A percentile compares a stretch with the other conserved stretches of the same genome.
These are phyloP conservation scores for Neurospora sp. DNA, from an alignment of 495 filamentous ascomycete genomes.

Conservation along the genomic window DNA sequence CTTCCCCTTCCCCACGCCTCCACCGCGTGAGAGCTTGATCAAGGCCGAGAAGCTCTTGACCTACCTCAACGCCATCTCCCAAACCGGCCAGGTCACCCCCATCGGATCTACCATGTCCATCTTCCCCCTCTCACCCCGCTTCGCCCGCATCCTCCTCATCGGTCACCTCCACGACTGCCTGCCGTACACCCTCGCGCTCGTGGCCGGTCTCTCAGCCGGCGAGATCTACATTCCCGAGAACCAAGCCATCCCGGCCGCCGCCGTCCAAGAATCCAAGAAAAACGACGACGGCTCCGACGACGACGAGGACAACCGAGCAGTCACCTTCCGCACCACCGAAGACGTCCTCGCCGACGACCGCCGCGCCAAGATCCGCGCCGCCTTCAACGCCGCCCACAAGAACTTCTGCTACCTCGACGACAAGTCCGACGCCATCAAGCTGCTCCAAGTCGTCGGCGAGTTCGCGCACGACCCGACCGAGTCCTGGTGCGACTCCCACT, in stretches of 20 bases:
- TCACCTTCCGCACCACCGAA: constrained; percentile 47
- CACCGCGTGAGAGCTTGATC: constrained; percentile 64
- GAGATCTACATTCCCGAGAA: constrained; percentile 82
- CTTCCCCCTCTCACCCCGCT: constrained; percentile 84
- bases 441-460: constrained; percentile 78
- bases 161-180: constrained; percentile 77
- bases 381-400: constrained; percentile 66
- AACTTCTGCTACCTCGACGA: constrained; percentile 74
- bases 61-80: constrained; percentile 58
- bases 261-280: constrained; percentile 21
- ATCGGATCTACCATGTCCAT: constrained; percentile 71
- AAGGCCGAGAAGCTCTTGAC: constrained; percentile 80
- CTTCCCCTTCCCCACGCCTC: constrained; percentile 96
- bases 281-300: background rate
- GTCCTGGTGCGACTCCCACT: constrained; percentile 68
- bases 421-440: constrained; percentile 79
- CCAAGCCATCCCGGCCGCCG: constrained; percentile 50
- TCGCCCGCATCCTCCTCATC: constrained; percentile 79
- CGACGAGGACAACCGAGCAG: constrained; percentile 11
- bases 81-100: constrained; percentile 62
- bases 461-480: constrained; percentile 59
- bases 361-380: constrained; percentile 52
- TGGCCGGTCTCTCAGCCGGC: constrained; percentile 77
- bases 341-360: constrained; percentile 59
- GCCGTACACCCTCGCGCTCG: constrained; percentile 78